Base-by-base conservation (phyloP, 2,329 filamentous ascomycete species). In the Xylaria sp. region DNA sequence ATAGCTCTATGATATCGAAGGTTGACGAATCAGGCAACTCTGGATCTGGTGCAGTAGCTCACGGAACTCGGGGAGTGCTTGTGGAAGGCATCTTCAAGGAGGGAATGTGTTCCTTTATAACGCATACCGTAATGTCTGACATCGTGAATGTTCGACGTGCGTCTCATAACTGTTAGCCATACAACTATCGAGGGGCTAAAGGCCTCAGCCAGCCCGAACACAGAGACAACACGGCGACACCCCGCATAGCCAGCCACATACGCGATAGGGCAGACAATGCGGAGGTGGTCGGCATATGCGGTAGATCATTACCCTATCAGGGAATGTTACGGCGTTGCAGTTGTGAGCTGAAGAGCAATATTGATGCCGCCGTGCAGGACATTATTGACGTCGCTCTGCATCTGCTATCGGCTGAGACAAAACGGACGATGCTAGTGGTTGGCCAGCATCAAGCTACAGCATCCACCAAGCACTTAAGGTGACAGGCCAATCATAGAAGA, bases 311-410 rank as follows among this genome's bases (percentile, higher is more conserved):
- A 31, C 56, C 36, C 56, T 23, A 59, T 38, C 36, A 38, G 59
- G 38, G 59, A 20, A 20, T 28, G 20, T 62, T 31, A 44, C n/a
- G 48, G 48, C 36, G 44, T 6, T 40, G 46, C 15, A 38, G 31
- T 38, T 54, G 36, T 15, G 38, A 60, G 63, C 63, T 65, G 63
- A 66, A 44, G 17, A 65, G 46, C n/a, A 31, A 53, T 53, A 53
- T 53, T 53, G 49, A 53, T 53, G 15, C 28, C 26, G 49, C 26
- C 49, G 26, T 33, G 49, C 49, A 53, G 49, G 49, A 53, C 49
- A 66, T 56, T 61, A 61, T 66, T 61, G 28, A 49, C n/a, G 44
- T 59, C n/a, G 26, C 46, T 46, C 38, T 44, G 36, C 48, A 65
- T 38, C 53, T 26, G 26, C 46, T 46, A 26, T 36, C 11, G 59